phyloP scores from a whole-genome alignment of 1,139 yeast species.

The Scheffersomyces titani region DNA sequence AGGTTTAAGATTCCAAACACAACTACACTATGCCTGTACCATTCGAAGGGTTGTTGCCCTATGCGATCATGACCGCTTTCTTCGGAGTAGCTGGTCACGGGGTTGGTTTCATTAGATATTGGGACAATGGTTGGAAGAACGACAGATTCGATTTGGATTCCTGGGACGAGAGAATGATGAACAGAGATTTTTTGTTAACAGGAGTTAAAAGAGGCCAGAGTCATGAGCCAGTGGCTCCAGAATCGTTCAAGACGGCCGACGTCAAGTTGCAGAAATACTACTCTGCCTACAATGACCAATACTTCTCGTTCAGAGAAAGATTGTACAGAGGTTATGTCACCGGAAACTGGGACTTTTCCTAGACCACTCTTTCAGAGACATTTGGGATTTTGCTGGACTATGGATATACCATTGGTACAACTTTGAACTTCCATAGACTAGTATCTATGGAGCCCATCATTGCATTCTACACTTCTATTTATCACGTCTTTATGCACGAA shows the following conservation, averaged over 20 bases:
- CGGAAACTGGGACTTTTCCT: slow-evolving; percentile 51
- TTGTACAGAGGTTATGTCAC: slow-evolving; percentile 50
- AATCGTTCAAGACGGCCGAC: slow-evolving; percentile 52
- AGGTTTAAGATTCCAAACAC: neutral
- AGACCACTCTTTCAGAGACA: slow-evolving; percentile 1
- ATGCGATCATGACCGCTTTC: slow-evolving; percentile 59
- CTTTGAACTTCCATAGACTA: too few species aligned
- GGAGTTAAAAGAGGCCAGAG: slow-evolving; percentile 73
- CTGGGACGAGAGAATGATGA: slow-evolving; percentile 61
- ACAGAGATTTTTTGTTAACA: slow-evolving; percentile 74
- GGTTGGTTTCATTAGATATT: slow-evolving; percentile 46
- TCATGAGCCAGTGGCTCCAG: slow-evolving; percentile 72
- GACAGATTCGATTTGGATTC: slow-evolving; percentile 60
- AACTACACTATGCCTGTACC: slow-evolving; percentile 53
- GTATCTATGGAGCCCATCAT: too few species aligned
- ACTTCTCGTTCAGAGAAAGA: slow-evolving; percentile 50
- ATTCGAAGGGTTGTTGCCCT: slow-evolving; percentile 71
- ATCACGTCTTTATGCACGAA: too few species aligned
- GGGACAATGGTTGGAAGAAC: slow-evolving; percentile 53
- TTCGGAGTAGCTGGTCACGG: slow-evolving; percentile 54
- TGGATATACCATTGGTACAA: too few species aligned
- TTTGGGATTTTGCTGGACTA: too few species aligned
- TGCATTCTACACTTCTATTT: too few species aligned
- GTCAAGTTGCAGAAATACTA: slow-evolving; percentile 42
- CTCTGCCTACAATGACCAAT: slow-evolving; percentile 52